These are phyloP conservation scores for Antitrichia curtipendula DNA, from an alignment of 225 moss, liverwort and hornwort genomes.

Conservation along the genomic window DNA sequence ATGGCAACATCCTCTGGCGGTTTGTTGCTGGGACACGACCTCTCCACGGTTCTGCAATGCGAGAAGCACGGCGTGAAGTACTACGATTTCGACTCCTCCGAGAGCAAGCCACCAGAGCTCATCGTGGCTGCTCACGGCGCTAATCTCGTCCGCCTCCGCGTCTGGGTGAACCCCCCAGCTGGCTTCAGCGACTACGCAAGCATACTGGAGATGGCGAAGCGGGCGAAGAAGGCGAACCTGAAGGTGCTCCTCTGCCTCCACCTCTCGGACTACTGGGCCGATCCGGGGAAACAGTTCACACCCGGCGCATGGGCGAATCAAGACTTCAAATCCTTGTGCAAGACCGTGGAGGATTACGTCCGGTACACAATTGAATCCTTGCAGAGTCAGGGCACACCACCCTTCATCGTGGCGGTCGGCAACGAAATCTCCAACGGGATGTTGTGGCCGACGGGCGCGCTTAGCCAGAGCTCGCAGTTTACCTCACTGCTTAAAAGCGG, in stretches of 20 bases:
- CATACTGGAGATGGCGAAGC: constrained; percentile 27
- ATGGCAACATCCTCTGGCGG: constrained; percentile 10
- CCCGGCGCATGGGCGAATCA: constrained; percentile 40
- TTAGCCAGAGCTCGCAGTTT: constrained; percentile 20
- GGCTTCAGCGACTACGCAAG: constrained; percentile 47
- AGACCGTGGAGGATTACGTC: constrained; percentile 25
- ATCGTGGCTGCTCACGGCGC: constrained; percentile 43
- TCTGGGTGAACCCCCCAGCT: constrained; percentile 43
- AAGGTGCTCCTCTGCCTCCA: constrained; percentile 41
- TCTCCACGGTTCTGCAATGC: constrained; percentile 46
- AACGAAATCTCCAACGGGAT: constrained; percentile 46
- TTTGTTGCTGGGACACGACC: constrained; percentile 47
- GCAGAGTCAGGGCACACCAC: constrained; percentile 27
- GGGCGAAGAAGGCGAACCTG: constrained; percentile 23
- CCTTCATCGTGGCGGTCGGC: constrained; percentile 43
- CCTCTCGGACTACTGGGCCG: constrained; percentile 58
- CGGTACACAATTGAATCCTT: constrained; percentile 2
- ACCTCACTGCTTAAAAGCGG: constrained; percentile 31
- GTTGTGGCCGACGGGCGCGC: constrained; percentile 33
- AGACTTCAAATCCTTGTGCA: constrained; percentile 4
- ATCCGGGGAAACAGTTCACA: constrained; percentile 35
- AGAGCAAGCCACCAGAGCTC: constrained; percentile 17
- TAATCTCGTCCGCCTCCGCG: constrained; percentile 36
- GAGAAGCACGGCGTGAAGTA: constrained; percentile 36
- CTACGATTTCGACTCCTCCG: constrained; percentile 24